Evolutionary conservation across 2,329 filamentous ascomycete genomes (phyloP).

Genomic region (Fusarium chlamydosporum): DNA sequence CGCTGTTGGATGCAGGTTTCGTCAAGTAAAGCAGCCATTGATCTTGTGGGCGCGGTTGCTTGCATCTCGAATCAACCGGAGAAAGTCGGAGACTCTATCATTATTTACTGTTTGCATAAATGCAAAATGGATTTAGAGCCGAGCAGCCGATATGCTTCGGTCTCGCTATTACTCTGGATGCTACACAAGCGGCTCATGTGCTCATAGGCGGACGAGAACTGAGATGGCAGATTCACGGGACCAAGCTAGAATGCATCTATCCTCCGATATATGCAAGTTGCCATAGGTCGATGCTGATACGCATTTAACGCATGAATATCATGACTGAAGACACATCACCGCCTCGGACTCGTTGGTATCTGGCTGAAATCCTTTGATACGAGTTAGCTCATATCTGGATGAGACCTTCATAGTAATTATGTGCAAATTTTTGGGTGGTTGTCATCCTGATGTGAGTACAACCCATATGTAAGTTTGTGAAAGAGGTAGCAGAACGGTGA

Average conservation of each 20-base stretch:
- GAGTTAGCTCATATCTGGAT: neutral
- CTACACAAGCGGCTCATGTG: constrained; percentile 10
- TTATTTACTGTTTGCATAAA: neutral
- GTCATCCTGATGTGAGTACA: neutral
- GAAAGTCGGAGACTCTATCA: neutral
- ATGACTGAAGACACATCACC: neutral
- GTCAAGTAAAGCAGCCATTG: constrained; percentile 13
- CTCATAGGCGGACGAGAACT: constrained; percentile 2
- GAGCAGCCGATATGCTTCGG: constrained; percentile 14
- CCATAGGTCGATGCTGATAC: neutral
- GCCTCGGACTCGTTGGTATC: neutral
- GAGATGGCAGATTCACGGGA: constrained; percentile 27
- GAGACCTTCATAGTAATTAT: neutral
- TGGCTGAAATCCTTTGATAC: neutral
- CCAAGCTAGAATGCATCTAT: constrained; percentile 6
- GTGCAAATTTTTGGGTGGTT: neutral
- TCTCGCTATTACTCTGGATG: neutral
- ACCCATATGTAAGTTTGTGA: no score
- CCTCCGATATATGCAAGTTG: constrained; percentile 8
- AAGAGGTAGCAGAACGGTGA: neutral
- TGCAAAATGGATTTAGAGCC: neutral
- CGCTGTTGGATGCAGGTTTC: neutral
- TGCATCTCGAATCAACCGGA: constrained; percentile 13
- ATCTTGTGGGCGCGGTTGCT: constrained; percentile 25
- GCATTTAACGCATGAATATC: neutral